Conservation (phyloP, 345 rosid genomes). For the Carallia brachiata region DNA sequence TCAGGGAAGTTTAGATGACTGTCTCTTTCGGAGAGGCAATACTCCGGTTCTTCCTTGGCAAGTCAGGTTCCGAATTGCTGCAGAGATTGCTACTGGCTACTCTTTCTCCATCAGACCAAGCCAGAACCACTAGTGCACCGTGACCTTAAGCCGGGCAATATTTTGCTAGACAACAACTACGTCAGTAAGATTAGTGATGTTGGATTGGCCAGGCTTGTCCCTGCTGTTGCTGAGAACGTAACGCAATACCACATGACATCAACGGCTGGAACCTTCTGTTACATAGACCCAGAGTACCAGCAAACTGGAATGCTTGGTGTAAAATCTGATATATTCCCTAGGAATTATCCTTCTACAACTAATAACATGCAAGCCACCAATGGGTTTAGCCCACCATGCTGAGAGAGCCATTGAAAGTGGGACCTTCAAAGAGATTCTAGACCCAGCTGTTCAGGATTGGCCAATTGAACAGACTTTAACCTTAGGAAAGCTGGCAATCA, state of each 20-base stretch:
- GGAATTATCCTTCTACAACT: conserved; percentile 83
- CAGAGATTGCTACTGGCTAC: conserved; percentile 81
- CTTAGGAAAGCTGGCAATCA: conserved; percentile 58
- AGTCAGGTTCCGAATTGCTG: conserved; percentile 78
- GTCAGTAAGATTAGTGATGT: conserved; percentile 86
- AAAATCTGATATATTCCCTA: conserved; percentile 84
- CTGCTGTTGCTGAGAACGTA: conserved; percentile 69
- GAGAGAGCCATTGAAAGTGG: conserved; percentile 58
- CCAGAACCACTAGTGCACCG: conserved; percentile 98
- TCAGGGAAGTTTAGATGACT: conserved; percentile 83
- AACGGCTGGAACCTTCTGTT: conserved; percentile 88
- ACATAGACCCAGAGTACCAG: conserved; percentile 95
- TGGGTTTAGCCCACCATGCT: conserved; percentile 59
- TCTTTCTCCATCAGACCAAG: conserved; percentile 90
- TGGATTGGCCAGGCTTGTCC: conserved; percentile 83
- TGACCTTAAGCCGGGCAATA: conserved; percentile 89
- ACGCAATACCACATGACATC: conserved; percentile 73
- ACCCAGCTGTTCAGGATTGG: conserved; percentile 75
- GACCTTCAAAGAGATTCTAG: conserved; percentile 52
- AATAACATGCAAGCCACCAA: conserved; percentile 70
- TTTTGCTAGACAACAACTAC: conserved; percentile 77
- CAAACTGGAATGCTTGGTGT: conserved; percentile 93
- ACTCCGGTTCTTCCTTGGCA: conserved; percentile 78
- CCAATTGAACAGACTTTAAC: conserved; percentile 60
- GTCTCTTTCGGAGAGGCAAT: conserved; percentile 51